Evolutionary conservation across 1,139 yeast species (phyloP).

Genomic region (Suhomyces yuchorum): DNA sequence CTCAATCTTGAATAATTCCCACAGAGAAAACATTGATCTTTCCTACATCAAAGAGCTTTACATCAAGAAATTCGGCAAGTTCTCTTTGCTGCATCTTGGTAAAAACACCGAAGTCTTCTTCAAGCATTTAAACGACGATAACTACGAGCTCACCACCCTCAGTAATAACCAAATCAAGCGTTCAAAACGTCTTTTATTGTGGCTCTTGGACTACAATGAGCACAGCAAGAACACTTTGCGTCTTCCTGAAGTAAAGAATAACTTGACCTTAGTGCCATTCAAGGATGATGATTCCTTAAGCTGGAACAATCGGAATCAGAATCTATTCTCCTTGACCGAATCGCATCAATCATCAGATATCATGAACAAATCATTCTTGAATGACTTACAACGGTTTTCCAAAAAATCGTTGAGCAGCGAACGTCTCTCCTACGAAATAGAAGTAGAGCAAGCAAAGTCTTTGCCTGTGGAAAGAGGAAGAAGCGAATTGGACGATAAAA

Average conservation of each 20-base stretch:
- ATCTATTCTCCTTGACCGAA: conserved; percentile 24
- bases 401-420: conserved; percentile 21
- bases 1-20: conserved; percentile 38
- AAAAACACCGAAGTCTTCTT: conserved; percentile 41
- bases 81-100: conserved; percentile 31
- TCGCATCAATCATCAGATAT: not conserved
- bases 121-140: conserved; percentile 24
- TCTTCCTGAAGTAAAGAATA: conserved; percentile 19
- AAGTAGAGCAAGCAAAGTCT: conserved; percentile 22
- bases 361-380: conserved; percentile 16
- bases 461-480: conserved; percentile 15
- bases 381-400: conserved; percentile 27
- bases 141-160: conserved; percentile 36
- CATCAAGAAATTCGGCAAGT: conserved; percentile 27
- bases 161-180: conserved; percentile 30
- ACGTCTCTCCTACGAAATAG: conserved; percentile 19
- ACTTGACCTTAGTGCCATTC: conserved; percentile 27
- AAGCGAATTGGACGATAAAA: conserved; percentile 20
- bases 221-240: conserved; percentile 28
- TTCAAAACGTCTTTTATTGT: conserved; percentile 41
- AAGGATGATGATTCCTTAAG: conserved; percentile 36
- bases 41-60: conserved; percentile 27
- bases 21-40: conserved; percentile 36
- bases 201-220: conserved; percentile 40
- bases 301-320: conserved; percentile 35